Percentiles rank a stretch among this genome's conserved stretches.
Conservation (phyloP, 495 filamentous ascomycete species). For the Daldinia vernicosa region DNA sequence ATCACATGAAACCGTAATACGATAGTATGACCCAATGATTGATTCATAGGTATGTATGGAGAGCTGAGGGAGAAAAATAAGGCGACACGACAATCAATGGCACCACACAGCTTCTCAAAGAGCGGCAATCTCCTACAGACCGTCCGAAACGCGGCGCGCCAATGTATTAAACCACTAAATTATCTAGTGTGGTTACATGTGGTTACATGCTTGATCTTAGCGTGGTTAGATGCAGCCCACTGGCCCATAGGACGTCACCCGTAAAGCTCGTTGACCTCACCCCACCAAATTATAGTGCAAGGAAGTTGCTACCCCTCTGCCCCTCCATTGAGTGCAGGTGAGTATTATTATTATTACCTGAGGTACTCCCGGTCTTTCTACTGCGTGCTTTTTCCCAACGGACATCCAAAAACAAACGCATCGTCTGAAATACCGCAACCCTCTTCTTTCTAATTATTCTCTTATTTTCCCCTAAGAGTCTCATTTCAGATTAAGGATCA, state of each 20-base stretch:
- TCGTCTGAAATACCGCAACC: constrained; percentile 39
- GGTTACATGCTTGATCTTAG: constrained; percentile 28
- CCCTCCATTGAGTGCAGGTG: constrained; percentile 28
- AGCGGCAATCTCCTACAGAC: constrained; percentile 27
- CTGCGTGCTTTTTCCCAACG: constrained; percentile 26
- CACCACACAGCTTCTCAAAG: constrained; percentile 8
- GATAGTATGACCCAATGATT: background rate
- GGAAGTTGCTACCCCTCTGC: constrained; percentile 20
- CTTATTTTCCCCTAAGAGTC: constrained; percentile 11
- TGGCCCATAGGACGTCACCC: constrained; percentile 34
- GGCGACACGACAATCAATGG: constrained; percentile 27
- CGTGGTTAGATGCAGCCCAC: constrained; percentile 21
- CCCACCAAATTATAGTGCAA: constrained; percentile 34
- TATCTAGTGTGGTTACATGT: constrained; percentile 25
- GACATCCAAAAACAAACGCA: constrained; percentile 20
- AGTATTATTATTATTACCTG: constrained; percentile 38
- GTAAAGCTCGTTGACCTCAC: constrained; percentile 39
- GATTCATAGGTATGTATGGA: background rate
- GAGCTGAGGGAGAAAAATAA: constrained; percentile 8
- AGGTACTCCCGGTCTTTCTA: constrained; percentile 23
- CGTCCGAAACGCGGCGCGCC: background rate
- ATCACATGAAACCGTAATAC: background rate
- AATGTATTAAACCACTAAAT: constrained; percentile 27
- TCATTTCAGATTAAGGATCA: constrained; percentile 13
- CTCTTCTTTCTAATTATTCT: constrained; percentile 5